phyloP scores from a whole-genome alignment of 2,329 filamentous ascomycete species.

The Verticillium dahliae region DNA sequence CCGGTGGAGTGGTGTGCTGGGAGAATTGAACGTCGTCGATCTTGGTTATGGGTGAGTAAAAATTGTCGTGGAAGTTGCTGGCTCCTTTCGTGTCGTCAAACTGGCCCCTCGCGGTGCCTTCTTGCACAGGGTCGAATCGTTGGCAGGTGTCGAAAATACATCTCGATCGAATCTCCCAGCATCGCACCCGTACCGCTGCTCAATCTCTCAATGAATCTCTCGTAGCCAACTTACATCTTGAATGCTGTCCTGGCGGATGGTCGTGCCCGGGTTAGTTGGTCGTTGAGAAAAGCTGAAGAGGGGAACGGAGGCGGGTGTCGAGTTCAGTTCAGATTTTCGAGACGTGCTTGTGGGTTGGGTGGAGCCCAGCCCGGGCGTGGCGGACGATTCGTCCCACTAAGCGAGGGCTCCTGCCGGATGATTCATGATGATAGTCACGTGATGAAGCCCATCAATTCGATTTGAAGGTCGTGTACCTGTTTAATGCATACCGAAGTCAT shows the following conservation, averaged over 20 bases:
- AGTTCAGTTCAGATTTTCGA: slow-evolving; percentile 24
- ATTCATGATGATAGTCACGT: slow-evolving; percentile 16
- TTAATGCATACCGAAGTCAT: background rate
- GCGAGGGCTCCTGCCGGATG: slow-evolving; percentile 28
- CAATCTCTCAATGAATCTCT: background rate
- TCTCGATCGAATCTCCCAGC: background rate
- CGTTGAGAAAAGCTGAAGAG: slow-evolving; percentile 30
- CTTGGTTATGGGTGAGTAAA: background rate
- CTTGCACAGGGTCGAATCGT: background rate
- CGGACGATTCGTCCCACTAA: slow-evolving; percentile 21
- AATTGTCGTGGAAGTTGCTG: background rate
- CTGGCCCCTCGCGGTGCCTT: background rate
- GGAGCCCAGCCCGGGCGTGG: slow-evolving; percentile 22
- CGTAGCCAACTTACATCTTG: slow-evolving; percentile 29
- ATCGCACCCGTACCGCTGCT: background rate
- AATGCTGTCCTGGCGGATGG: slow-evolving; percentile 28
- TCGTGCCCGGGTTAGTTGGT: slow-evolving; percentile 20
- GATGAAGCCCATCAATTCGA: background rate
- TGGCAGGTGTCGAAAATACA: background rate
- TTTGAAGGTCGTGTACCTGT: background rate
- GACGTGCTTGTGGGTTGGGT: slow-evolving; percentile 35
- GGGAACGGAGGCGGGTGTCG: slow-evolving; percentile 18
- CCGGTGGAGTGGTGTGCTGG: background rate
- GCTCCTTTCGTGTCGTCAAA: background rate
- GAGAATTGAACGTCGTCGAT: background rate